Evolutionary conservation across 1,284 basidiomycete genomes (phyloP).

Genomic region (Gymnopus androsaceus): DNA sequence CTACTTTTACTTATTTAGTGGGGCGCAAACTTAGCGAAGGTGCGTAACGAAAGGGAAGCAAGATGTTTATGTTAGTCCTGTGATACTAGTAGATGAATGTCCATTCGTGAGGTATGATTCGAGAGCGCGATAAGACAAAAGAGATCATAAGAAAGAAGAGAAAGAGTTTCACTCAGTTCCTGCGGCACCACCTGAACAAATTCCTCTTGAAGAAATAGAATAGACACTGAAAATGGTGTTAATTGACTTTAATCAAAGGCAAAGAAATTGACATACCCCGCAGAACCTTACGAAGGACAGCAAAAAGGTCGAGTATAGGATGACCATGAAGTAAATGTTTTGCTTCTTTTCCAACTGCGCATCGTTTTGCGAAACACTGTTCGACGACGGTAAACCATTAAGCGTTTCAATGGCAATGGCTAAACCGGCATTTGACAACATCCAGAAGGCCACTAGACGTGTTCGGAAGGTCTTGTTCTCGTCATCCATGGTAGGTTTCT

Average conservation of each 20-base stretch:
- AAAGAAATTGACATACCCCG: constrained; percentile 68
- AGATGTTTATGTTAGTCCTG: constrained; percentile 8
- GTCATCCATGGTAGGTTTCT: constrained; percentile 89
- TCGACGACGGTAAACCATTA: constrained; percentile 65
- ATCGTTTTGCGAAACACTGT: constrained; percentile 42
- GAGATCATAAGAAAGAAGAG: neutral
- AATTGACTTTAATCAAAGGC: constrained; percentile 14
- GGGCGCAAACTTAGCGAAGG: neutral
- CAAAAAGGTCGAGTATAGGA: constrained; percentile 89
- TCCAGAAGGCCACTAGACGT: constrained; percentile 84
- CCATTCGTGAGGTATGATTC: constrained; percentile 9
- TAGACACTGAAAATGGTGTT: constrained; percentile 56
- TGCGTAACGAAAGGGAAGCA: neutral
- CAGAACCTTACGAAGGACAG: constrained; percentile 80
- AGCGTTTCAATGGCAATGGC: constrained; percentile 85
- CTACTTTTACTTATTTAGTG: neutral
- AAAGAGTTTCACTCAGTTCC: constrained; percentile 46
- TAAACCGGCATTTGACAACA: constrained; percentile 79
- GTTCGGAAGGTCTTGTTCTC: constrained; percentile 95
- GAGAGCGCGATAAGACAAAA: constrained; percentile 8
- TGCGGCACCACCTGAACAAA: constrained; percentile 79
- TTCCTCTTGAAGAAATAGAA: constrained; percentile 84
- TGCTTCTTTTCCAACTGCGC: constrained; percentile 58
- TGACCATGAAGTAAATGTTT: constrained; percentile 79
- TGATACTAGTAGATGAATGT: neutral